These are phyloP conservation scores for Colletotrichum lentis DNA, from an alignment of 2,329 filamentous ascomycete genomes.

Conservation along the genomic window DNA sequence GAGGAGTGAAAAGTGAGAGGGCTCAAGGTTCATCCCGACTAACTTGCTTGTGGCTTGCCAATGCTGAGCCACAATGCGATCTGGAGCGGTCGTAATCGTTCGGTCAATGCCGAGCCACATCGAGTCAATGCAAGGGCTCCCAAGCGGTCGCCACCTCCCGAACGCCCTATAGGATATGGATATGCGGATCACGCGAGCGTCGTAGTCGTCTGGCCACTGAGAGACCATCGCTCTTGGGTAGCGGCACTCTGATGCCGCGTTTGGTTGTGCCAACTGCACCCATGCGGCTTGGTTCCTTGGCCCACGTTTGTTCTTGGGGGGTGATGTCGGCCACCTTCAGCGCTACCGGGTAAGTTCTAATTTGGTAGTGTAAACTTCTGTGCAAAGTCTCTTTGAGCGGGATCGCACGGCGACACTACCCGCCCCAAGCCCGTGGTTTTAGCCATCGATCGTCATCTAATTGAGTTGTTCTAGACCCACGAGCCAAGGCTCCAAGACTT, in stretches of 20 bases:
- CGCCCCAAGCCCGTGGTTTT: no score
- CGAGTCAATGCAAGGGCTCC: neutral
- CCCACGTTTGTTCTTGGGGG: slow-evolving; percentile 23
- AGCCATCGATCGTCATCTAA: neutral
- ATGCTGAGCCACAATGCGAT: slow-evolving; percentile 14
- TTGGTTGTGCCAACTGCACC: neutral
- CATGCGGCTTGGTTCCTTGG: slow-evolving; percentile 21
- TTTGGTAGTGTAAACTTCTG: no score
- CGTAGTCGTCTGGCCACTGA: slow-evolving; percentile 8
- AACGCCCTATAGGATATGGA: neutral
- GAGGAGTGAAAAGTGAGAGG: neutral
- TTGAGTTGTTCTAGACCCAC: slow-evolving; percentile 1
- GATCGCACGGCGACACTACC: neutral
- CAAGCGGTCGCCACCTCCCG: slow-evolving; percentile 1
- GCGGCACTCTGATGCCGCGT: slow-evolving; percentile 21
- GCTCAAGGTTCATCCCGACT: slow-evolving; percentile 5
- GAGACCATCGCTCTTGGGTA: slow-evolving; percentile 5
- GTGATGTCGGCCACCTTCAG: neutral
- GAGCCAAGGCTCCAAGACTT: neutral
- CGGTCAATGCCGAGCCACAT: slow-evolving; percentile 22
- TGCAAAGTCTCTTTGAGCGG: neutral
- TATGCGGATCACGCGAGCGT: neutral
- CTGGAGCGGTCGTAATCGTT: neutral
- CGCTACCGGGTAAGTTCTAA: no score
- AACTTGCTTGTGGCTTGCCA: slow-evolving; percentile 15